Base-by-base conservation (phyloP, 441 rosid genomes). In the Daphne laureola region DNA sequence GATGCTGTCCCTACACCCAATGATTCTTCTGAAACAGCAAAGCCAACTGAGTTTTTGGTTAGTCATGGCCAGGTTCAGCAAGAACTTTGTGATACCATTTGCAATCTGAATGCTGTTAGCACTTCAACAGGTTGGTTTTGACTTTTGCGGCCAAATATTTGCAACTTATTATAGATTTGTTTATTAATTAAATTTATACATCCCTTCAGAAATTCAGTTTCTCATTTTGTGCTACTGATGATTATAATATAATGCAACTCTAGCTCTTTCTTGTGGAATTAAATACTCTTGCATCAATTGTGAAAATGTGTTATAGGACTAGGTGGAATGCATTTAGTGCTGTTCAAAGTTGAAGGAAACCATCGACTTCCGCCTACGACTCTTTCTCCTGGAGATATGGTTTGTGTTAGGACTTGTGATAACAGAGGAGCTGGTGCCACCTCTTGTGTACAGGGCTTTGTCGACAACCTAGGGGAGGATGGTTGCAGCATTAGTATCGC, bases 361-460 rank as follows among this genome's bases (percentile, higher is more conserved):
- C 96, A 86, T 53, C 77, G 95, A 54, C 71, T 92, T 55, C 98
- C 98, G 4, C 98, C 98, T 12, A 86, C 94, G 6, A 82, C 84
- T 21, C 90, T 89, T 63, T 89, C 98, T 47, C 98, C 98, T 47
- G 98, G 98, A 59, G 97, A 92, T 62, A 92, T 89, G 98, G 96
- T 92, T 54, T 92, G 97, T 63, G 91, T 92, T 55, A 78, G 98
- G 70, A 70, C 73, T 51, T 92, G 92, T 35, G 88, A 92, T 66
- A 81, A 83, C 59, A 82, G 82, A 69, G 98, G 95, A 55, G 96
- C 96, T 11, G 86, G 83, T 55, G 88, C 96, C 43, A 81, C 94
- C 35, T 72, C 96, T 31, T 83, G 90, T 73, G 62, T 87, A 71
- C 97, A 92, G 70, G 98, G 97, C 27, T 92, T 92, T 68, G 90